phyloP scores from a whole-genome alignment of 306 rosid genomes.

The Glycine tomentella region DNA sequence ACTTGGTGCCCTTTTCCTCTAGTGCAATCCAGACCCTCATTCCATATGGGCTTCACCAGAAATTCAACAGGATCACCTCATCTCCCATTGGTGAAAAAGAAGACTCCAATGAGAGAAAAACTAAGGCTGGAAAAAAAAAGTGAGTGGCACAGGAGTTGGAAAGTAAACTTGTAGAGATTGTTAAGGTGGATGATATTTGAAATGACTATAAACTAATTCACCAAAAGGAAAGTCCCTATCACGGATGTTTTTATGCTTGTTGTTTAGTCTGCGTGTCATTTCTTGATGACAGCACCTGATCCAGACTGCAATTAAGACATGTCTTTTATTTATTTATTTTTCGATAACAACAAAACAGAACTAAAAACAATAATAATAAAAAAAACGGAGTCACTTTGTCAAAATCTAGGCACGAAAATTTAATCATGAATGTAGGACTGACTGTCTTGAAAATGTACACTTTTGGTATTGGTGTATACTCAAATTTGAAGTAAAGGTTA shows the following conservation, averaged over 20 bases:
- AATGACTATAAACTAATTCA: constrained; percentile 2
- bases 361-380: too few relatives aligned
- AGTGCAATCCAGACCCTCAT: constrained; percentile 47
- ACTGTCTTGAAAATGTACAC: neutral
- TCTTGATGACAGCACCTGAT: neutral
- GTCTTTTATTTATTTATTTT: too few relatives aligned
- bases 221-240: neutral
- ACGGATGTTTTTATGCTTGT: neutral
- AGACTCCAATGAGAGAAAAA: neutral
- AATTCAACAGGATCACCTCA: constrained; percentile 52
- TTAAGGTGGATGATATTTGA: neutral
- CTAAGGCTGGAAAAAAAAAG: neutral
- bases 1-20: constrained; percentile 50
- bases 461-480: neutral
- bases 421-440: neutral
- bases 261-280: neutral
- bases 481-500: neutral
- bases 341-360: too few relatives aligned
- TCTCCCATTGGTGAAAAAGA: constrained; percentile 47
- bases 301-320: neutral
- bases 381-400: neutral
- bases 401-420: neutral
- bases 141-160: neutral
- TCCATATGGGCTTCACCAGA: constrained; percentile 49
- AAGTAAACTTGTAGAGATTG: neutral